These are phyloP conservation scores for Moesziomyces globuligerus DNA, from an alignment of 1,284 basidiomycete species.

Conservation along the genomic window DNA sequence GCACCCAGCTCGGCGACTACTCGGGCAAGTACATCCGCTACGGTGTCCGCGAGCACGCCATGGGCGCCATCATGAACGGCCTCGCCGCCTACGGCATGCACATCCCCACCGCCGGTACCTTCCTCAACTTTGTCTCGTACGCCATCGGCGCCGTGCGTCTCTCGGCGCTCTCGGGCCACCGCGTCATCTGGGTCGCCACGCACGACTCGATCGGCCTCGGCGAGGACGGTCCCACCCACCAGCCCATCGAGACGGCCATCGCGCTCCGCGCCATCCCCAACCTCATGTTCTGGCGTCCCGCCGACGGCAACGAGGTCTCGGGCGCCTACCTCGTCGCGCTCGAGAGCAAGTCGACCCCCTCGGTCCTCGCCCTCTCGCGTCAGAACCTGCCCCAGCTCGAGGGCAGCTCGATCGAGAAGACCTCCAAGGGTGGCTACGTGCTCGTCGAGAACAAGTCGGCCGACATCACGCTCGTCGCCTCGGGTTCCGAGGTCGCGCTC, in stretches of 20 bases:
- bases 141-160: slow-evolving; percentile 90
- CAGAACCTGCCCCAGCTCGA: slow-evolving; percentile 94
- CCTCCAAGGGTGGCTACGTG: slow-evolving; percentile 87
- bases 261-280: slow-evolving; percentile 90
- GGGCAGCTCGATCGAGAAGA: slow-evolving; percentile 84
- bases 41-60: slow-evolving; percentile 96
- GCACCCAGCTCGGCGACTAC: slow-evolving; percentile 83
- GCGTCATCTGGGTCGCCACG: slow-evolving; percentile 89
- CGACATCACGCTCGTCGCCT: slow-evolving; percentile 86
- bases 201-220: slow-evolving; percentile 70
- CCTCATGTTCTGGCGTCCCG: slow-evolving; percentile 76
- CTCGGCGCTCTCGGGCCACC: slow-evolving; percentile 86
- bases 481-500: slow-evolving; percentile 87
- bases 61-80: slow-evolving; percentile 95
- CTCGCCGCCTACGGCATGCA: slow-evolving; percentile 83
- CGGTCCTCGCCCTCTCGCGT: slow-evolving; percentile 82
- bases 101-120: slow-evolving; percentile 74
- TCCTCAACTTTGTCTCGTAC: slow-evolving; percentile 89
- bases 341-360: slow-evolving; percentile 79
- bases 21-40: slow-evolving; percentile 90
- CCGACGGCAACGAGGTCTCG: slow-evolving; percentile 93
- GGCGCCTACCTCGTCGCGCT: slow-evolving; percentile 86
- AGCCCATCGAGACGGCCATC: slow-evolving; percentile 87
- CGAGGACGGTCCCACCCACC: slow-evolving; percentile 96
- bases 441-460: slow-evolving; percentile 79